phyloP scores from a whole-genome alignment of 257 asterid genomes.

The Solanum verrucosum region DNA sequence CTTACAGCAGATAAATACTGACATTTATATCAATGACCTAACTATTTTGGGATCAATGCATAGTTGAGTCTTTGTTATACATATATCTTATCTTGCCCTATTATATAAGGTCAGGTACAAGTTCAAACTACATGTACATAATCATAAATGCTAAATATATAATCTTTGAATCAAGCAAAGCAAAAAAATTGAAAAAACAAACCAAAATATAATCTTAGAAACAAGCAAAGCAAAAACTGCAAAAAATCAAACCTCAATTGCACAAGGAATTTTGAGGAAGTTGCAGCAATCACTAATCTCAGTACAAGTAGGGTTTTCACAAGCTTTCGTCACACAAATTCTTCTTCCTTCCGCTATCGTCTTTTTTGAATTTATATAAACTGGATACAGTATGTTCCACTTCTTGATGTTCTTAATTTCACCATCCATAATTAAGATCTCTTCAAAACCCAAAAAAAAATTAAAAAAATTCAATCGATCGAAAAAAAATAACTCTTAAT shows the following conservation, averaged over 20 bases:
- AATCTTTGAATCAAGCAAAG: not conserved
- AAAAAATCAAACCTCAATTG: conserved; percentile 52
- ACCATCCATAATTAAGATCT: conserved; percentile 46
- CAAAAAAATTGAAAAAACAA: not conserved
- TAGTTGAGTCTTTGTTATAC: not conserved
- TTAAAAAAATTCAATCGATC: not conserved
- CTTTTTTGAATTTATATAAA: conserved; percentile 87
- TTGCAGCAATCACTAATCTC: conserved; percentile 84
- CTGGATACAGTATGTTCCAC: conserved; percentile 79
- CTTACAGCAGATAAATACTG: not conserved
- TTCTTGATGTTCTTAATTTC: conserved; percentile 65
- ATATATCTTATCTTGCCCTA: not conserved
- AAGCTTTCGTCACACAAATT: conserved; percentile 67
- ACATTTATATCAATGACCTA: not conserved
- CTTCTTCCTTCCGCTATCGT: conserved; percentile 92
- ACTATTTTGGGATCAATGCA: not conserved
- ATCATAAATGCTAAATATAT: not conserved
- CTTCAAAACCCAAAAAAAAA: not conserved
- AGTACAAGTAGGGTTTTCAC: conserved; percentile 77
- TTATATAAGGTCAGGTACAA: not conserved
- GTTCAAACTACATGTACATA: not conserved
- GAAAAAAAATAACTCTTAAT: not conserved
- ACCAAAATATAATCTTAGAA: not conserved
- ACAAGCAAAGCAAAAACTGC: not conserved
- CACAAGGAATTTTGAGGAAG: conserved; percentile 76